Percentiles rank a stretch among this genome's conserved stretches.
Conservation (phyloP, 164 flowering plant genomes). For the Echeveria elegans region DNA sequence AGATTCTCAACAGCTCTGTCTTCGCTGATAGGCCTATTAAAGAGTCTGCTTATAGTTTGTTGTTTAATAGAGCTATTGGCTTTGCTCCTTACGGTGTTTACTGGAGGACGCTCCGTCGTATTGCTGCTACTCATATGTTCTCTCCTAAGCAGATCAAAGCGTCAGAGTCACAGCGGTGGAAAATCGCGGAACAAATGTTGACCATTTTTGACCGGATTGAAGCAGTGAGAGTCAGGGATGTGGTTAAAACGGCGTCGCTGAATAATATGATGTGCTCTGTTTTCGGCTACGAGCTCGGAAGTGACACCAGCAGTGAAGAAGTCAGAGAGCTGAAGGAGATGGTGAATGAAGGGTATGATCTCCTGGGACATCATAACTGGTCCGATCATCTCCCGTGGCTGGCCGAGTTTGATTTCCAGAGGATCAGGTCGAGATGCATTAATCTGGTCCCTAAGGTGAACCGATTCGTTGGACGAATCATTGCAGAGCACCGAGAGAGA, state of each 20-base stretch:
- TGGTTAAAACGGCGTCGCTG: constrained; percentile 37
- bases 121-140: constrained; percentile 49
- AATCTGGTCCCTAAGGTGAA: constrained; percentile 48
- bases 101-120: constrained; percentile 49
- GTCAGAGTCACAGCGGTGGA: constrained; percentile 19
- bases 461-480: constrained; percentile 38
- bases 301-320: constrained; percentile 13
- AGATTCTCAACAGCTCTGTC: constrained; percentile 36
- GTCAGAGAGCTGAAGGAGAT: constrained; percentile 24
- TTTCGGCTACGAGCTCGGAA: constrained; percentile 32
- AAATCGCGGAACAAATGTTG: constrained; percentile 30
- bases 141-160: constrained; percentile 33
- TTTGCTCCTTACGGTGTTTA: constrained; percentile 56
- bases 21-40: constrained; percentile 54
- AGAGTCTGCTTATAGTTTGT: constrained; percentile 43
- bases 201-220: neutral
- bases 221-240: constrained; percentile 19
- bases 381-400: constrained; percentile 56
- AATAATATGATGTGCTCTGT: constrained; percentile 52
- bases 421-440: constrained; percentile 38
- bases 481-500: constrained; percentile 27
- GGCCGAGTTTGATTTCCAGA: constrained; percentile 35
- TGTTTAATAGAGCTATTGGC: constrained; percentile 66
- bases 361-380: constrained; percentile 49
- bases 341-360: constrained; percentile 53